Base-by-base conservation (phyloP, 306 rosid genomes). In the Castanopsis chinensis region DNA sequence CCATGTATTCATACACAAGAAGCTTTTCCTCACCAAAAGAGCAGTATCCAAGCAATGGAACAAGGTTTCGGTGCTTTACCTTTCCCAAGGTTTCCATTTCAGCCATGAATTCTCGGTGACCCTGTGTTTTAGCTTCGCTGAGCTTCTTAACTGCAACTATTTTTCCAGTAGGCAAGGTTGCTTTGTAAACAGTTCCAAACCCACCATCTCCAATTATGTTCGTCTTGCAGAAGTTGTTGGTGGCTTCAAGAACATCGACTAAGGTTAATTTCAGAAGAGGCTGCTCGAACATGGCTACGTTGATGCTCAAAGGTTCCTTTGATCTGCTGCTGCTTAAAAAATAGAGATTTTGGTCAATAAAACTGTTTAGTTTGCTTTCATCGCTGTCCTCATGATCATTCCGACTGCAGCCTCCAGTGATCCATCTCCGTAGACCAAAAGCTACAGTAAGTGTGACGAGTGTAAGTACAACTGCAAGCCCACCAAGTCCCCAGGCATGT, bases 41-140 rank as follows among this genome's bases (percentile, higher is more conserved):
- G 85, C 99, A 96, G 83, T 96, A 96, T 11, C 99, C 99, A 19
- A 96, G 94, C 83, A 96, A 75, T 35, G 94, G 82, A 41, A 96
- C 98, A 1, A 96, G 96, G 55, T 96, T 96, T 35, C 86, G 89
- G 83, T 96, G 99, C 87, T 93, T 93, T 60, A 96, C 98, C 88
- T 96, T 96, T 56, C 99, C 99, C 54, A 96, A 77, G 57, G 99
- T 96, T 80, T 96, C 99, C 99, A 96, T 96, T 86, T 96, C 99
- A 3, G 99, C 99, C 19, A 89, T 88, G 71, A 96, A 96, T 78
- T 96, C 99, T 0, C 99, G 90, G 19, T 91, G 91, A 23, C 99
- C 99, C 85, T 96, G 99, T 12, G 96, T 91, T 84, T 96, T 96
- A 18, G 95, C 95, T 78, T 93, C 97, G 11, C 96, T 93, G 14